Evolutionary conservation across 495 filamentous ascomycete species (phyloP), one percentile per base, ranked within the genome.

Genomic region (Penicillium paradoxum): DNA sequence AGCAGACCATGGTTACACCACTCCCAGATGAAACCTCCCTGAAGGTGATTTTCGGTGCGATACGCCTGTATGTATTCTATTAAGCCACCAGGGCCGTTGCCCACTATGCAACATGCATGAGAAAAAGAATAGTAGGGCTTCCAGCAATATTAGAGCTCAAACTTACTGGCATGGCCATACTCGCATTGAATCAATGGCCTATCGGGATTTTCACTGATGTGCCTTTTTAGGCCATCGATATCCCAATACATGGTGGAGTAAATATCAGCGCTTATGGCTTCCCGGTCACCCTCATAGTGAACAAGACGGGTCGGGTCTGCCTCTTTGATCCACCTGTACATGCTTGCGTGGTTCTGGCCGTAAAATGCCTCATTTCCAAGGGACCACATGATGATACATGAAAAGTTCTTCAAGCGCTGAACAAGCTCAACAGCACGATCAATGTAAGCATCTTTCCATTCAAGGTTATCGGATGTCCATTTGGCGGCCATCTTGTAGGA

Each of bases 1-100:
- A 57, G 75, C 62, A 89, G 68, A 1, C 85, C 85, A 49, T 88
- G 84, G 57, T 87, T 88, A 1, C 81, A 79, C 85, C 85, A 88
- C 57, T 87, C 84, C 84, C 85, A 88, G 25, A 87, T 77, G 50
- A 84, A 87, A 14, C 85, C 85, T 1, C 85, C 85, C 57, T 87
- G 83, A 2, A 88, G 71, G 14, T 75, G 72, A 0, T 70, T 73
- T 51, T 86, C 60, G 24, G 71, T 65, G 15, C 76, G 74, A 58
- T 86, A 88, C 0, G 72, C 71, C 9, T 84, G 72, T 24, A 82
- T 73, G 55, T 88, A 88, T 56, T 86, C 84, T 62, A 83, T 75
- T 9, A 87, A 68, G 19, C 75, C 78, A 2, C 85, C 85, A 0
- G 85, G 85, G 0, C 84, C 85, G 50, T 87, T 89, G 1, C 85